These are phyloP conservation scores for Escovopsis sp. DNA, from an alignment of 2,329 filamentous ascomycete species.

Conservation along the genomic window DNA sequence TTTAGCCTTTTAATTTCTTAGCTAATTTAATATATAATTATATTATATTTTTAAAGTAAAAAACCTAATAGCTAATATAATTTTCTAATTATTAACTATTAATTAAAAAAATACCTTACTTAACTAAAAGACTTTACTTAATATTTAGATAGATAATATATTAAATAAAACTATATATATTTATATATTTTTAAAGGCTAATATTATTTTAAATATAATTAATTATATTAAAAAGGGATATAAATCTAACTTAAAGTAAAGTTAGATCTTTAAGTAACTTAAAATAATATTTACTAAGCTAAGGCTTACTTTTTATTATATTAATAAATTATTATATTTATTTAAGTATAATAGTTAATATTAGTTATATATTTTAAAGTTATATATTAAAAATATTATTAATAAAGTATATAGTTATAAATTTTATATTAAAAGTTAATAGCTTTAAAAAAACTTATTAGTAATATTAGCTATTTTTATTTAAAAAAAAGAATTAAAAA, in stretches of 20 bases:
- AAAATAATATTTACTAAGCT: too few relatives aligned
- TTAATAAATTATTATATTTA: not conserved
- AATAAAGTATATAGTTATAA: not conserved
- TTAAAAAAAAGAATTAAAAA: not conserved
- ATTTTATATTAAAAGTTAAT: not conserved
- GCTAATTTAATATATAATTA: not conserved
- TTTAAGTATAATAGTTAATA: not conserved
- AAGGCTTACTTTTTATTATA: not conserved
- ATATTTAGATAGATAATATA: too few relatives aligned
- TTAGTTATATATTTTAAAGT: not conserved
- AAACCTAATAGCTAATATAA: not conserved
- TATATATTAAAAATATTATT: not conserved
- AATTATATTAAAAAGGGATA: not conserved
- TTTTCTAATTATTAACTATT: not conserved
- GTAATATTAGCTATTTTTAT: not conserved
- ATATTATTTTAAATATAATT: constrained; percentile 1
- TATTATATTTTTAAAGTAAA: not conserved
- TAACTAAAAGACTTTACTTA: too few relatives aligned
- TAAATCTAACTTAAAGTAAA: not conserved
- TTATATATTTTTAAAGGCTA: not conserved
- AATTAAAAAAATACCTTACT: too few relatives aligned
- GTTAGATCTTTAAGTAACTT: not conserved
- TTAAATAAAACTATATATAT: not conserved
- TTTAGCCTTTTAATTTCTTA: not conserved
- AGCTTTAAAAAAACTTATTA: not conserved